Evolutionary conservation across 495 filamentous ascomycete genomes (phyloP), one percentile per base, ranked within the genome.

Genomic region (Penicillium daleae): DNA sequence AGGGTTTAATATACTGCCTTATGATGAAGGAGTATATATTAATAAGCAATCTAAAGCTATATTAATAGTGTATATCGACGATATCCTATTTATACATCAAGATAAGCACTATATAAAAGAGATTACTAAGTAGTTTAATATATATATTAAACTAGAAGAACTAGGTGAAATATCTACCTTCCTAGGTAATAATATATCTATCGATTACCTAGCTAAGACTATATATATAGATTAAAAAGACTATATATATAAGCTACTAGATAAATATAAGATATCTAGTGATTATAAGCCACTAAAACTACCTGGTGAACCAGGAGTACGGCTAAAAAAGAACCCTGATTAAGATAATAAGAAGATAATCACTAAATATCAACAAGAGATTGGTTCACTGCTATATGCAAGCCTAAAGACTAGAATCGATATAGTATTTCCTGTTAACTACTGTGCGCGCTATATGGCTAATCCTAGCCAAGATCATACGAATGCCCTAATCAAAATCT

Each of bases 61-160:
- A 26, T 26, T 48, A 48, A 48, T 48, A 26, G 44, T 48, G 2
- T 26, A 48, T 13, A 8, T 48, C 1, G 22, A 48, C 26, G 5
- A 48, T 48, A 48, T 48, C 19, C 6, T 48, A 48, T 26, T 48
- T 48, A 48, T 48, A 48, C 6, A 48, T 15, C 3, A 24, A 0
- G 44, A 48, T 48, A 48, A 5, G 22, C 1, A 10, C 1, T 48
- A 48, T 48, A 48, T 48, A 10, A 26, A 26, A 26, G 21, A 48
- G 6, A 48, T 13, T 13, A 15, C 44, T 48, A 48, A 24, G 6
- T 6, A 26, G 2, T 24, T 26, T 48, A 15, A 26, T 48, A 48
- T 3, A 48, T 48, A 26, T 48, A 48, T 48, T 26, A 48, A 48
- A 26, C 44, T 48, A 48, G 44, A 44, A 44, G 40, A 44, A 21